Evolutionary conservation across 441 rosid species (phyloP).

Genomic region (Hura crepitans): DNA sequence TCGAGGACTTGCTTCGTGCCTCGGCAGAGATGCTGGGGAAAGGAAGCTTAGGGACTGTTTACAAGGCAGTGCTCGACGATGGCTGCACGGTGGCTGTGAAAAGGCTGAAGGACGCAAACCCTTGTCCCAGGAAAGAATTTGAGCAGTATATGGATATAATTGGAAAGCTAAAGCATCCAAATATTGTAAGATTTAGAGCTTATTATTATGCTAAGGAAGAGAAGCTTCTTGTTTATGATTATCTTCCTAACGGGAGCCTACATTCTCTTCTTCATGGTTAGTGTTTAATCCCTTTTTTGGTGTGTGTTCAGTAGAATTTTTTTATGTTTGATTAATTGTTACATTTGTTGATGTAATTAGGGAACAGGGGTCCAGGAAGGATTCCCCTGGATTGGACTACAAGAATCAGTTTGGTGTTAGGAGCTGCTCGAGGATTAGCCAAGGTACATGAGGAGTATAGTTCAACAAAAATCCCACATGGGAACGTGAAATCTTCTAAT

Average conservation of each 20-base stretch:
- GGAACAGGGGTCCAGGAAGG: slow-evolving; percentile 79
- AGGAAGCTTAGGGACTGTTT: slow-evolving; percentile 86
- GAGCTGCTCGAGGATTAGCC: slow-evolving; percentile 86
- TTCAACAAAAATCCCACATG: slow-evolving; percentile 68
- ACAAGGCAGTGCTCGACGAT: slow-evolving; percentile 83
- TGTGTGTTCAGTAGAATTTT: not conserved
- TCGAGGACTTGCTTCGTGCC: slow-evolving; percentile 77
- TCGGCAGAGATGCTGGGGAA: slow-evolving; percentile 98
- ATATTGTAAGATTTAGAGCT: slow-evolving; percentile 74
- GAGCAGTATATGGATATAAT: slow-evolving; percentile 90
- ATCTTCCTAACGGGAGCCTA: slow-evolving; percentile 83
- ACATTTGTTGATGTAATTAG: slow-evolving; percentile 26
- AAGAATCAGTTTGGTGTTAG: slow-evolving; percentile 74
- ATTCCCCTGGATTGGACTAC: slow-evolving; percentile 98
- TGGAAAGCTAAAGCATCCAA: slow-evolving; percentile 73
- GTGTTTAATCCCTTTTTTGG: slow-evolving; percentile 2
- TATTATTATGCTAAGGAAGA: slow-evolving; percentile 94
- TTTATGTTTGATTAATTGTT: not conserved
- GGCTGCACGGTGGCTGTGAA: slow-evolving; percentile 74
- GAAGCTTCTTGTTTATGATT: slow-evolving; percentile 87
- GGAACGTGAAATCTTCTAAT: slow-evolving; percentile 78
- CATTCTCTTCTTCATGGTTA: slow-evolving; percentile 83
- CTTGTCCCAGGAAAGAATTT: slow-evolving; percentile 79
- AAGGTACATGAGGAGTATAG: slow-evolving; percentile 67
- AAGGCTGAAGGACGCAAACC: slow-evolving; percentile 85